Base-by-base conservation (phyloP, 768 basidiomycete species). In the Hericium rajendrae region DNA sequence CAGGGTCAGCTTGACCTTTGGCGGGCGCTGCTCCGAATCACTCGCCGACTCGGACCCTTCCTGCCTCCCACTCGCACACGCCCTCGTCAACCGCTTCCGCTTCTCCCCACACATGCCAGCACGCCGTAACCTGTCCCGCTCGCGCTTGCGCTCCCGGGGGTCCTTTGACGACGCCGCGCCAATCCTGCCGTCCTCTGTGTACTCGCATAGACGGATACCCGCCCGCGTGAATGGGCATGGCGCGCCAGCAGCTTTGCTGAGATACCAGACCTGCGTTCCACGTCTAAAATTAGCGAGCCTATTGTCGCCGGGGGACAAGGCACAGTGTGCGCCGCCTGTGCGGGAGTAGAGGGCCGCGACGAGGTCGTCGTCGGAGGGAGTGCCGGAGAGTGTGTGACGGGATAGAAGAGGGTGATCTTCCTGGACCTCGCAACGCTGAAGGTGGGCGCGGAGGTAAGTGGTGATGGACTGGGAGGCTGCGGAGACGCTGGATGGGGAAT, bases 401-500 rank as follows among this genome's bases (percentile, higher is more conserved):
- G 88, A 76, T 40, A 91, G 80, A 10, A 91, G 79, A 2, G 88
- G 86, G 46, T 84, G 80, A 65, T 88, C 86, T 62, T 86, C 79
- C 59, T 88, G 81, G 6, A 69, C 70, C 53, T 88, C 85, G 61
- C 87, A 89, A 51, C 88, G 84, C 48, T 81, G 73, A 60, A 85
- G 76, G 66, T 91, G 88, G 58, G 77, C 76, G 52, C 88, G 82
- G 64, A 90, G 83, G 67, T 86, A 90, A n/a, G 86, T 86, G 4
- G 88, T 88, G 64, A 91, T 87, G 12, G 88, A 85, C 69, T 91
- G 88, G 43, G 83, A 83, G 13, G 88, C 88, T 56, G 88, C 88
- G 49, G 86, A 88, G 46, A 81, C 77, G 67, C 88, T 91, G 61
- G 38, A 9, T 10, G 32, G 58, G 56, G 48, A 26, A 54, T 20